Evolutionary conservation across 768 basidiomycete genomes (phyloP).

Genomic region (Hericium alpestre): DNA sequence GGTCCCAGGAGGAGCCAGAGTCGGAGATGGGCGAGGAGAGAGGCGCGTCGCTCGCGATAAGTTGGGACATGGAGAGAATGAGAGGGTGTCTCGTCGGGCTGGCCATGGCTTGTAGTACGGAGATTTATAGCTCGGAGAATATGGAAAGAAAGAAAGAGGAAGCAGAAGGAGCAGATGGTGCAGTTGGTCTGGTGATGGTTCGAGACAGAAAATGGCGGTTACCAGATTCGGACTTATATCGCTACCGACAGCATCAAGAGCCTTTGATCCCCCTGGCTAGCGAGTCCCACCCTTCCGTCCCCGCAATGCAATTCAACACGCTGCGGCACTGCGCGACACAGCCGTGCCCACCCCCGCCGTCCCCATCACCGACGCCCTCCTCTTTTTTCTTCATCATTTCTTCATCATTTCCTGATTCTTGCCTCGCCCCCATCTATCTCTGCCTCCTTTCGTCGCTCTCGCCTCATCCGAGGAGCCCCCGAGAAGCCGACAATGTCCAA

Average conservation of each 20-base stretch:
- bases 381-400: not conserved
- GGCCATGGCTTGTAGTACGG: slow-evolving; percentile 12
- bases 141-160: slow-evolving; percentile 6
- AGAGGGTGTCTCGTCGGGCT: slow-evolving; percentile 14
- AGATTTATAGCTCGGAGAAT: slow-evolving; percentile 8
- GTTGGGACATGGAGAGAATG: slow-evolving; percentile 41
- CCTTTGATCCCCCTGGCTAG: no score
- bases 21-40: slow-evolving; percentile 41
- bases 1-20: slow-evolving; percentile 41
- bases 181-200: slow-evolving; percentile 14
- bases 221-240: slow-evolving; percentile 1
- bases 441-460: not conserved
- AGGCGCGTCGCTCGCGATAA: slow-evolving; percentile 47
- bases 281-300: no score
- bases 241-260: not conserved
- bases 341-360: no score
- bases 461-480: not conserved
- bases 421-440: not conserved
- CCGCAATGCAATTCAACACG: no score
- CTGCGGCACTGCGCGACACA: no score
- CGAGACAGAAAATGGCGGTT: slow-evolving; percentile 9
- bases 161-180: slow-evolving; percentile 9
- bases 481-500: not conserved
- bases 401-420: no score
- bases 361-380: no score